These are phyloP conservation scores for Xylogone sp. DNA, from an alignment of 2,329 filamentous ascomycete species.

Conservation along the genomic window DNA sequence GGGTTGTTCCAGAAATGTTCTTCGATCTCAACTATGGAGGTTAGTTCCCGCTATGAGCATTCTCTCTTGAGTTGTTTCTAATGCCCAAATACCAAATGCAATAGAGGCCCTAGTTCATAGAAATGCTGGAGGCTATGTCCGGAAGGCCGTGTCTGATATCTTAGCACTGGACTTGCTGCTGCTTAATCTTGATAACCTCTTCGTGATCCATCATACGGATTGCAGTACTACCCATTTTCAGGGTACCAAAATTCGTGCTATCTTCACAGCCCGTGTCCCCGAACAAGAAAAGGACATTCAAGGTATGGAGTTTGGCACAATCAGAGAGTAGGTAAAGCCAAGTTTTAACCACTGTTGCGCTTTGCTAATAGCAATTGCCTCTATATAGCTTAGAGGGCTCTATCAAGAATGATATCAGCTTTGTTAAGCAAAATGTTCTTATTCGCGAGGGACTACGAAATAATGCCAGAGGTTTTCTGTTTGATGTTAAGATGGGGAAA, in stretches of 20 bases:
- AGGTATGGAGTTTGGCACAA: neutral
- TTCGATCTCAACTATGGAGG: neutral
- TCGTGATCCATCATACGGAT: constrained; percentile 1
- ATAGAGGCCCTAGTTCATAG: neutral
- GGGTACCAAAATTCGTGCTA: neutral
- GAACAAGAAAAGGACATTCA: neutral
- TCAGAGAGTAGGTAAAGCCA: neutral
- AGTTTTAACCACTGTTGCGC: neutral
- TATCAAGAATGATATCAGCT: constrained; percentile 5
- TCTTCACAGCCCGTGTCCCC: neutral
- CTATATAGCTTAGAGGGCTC: constrained; percentile 3
- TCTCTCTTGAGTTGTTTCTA: neutral
- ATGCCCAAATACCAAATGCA: neutral
- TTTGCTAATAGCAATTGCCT: neutral
- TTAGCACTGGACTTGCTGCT: constrained; percentile 93
- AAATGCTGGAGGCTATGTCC: neutral
- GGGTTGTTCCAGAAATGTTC: neutral
- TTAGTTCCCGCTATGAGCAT: neutral
- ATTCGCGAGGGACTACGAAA: constrained; percentile 5
- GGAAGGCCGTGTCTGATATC: constrained; percentile 62
- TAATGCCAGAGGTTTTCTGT: constrained; percentile 4
- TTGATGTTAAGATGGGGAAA: constrained; percentile 7
- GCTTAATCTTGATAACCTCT: constrained; percentile 78
- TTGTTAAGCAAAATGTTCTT: constrained; percentile 1
- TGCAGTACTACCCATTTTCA: neutral